Base-by-base conservation (phyloP, 352 stramenopile genomes). In the Globisporangium paddicum region DNA sequence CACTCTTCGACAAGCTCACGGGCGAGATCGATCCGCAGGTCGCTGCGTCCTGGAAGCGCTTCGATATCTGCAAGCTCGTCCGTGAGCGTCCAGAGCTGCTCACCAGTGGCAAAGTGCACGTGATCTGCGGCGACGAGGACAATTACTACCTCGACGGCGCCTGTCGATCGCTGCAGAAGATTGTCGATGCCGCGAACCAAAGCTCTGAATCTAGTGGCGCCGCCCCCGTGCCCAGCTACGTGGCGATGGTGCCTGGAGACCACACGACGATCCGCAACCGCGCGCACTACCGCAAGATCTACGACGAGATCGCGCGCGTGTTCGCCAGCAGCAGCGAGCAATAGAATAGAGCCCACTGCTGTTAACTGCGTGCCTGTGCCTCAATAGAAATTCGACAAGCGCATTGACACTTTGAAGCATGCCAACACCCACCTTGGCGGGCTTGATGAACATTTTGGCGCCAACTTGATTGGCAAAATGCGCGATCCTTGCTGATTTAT, bases 141-240 rank as follows among this genome's bases (percentile, higher is more conserved):
- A 90, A 73, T 30, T 90, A 90, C 70, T 90, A 89, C 70, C 70
- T 92, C 21, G 67, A 92, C 58, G 71, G 68, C 40, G 82, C 79
- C 16, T 92, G 82, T 55, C 68, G 77, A 21, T 75, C 75, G 42
- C 58, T 92, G 37, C 79, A 83, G 45, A 64, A 73, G 48, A 25
- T 90, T 13, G 62, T 92, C 30, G 73, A 72, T 19, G 63, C 55
- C 35, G 35, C 35, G 7, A 67, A 51, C 13, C 65, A 21, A 64
- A 34, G 10, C 9, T 18, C n/a, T 28, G 32, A 21, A n/a, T 5
- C n/a, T n/a, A n/a, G n/a, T n/a, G n/a, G n/a, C n/a, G 45, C 21
- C 4, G 25, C 23, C 16, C 46, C 53, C 21, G 71, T 88, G 9
- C 65, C 69, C 1, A 93, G 70, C 49, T 93, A 93, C 52, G 80